Percentiles rank a stretch among this genome's conserved stretches.
Evolutionary conservation across 2,329 filamentous ascomycete species (phyloP).

Genomic region (Boeremia exigua): DNA sequence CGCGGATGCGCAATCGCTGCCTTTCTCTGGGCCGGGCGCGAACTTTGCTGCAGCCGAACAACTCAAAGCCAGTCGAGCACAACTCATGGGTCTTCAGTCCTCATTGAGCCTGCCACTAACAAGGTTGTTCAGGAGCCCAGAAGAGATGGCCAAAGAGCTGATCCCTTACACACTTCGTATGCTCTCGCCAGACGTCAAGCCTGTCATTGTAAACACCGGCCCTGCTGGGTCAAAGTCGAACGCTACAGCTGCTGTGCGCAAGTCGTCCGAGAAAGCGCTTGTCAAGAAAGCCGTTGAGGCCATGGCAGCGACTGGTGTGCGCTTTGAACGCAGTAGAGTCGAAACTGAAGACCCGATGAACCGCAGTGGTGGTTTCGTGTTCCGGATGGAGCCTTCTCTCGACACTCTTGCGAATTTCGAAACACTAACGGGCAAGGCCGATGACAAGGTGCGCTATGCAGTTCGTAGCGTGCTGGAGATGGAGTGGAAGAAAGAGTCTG

Average conservation of each 20-base stretch:
- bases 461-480: conserved; percentile 92
- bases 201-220: conserved; percentile 77
- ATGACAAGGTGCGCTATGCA: conserved; percentile 83
- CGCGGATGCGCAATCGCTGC: conserved; percentile 59
- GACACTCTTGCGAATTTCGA: conserved; percentile 79
- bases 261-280: conserved; percentile 81
- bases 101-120: conserved; percentile 74
- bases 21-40: conserved; percentile 82
- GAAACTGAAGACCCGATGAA: conserved; percentile 66
- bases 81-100: conserved; percentile 75
- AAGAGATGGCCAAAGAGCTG: conserved; percentile 80
- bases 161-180: conserved; percentile 85
- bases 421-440: conserved; percentile 64
- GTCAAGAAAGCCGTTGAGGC: conserved; percentile 80
- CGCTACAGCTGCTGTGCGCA: conserved; percentile 82
- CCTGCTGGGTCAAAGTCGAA: conserved; percentile 46
- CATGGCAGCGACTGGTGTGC: conserved; percentile 81
- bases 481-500: conserved; percentile 78
- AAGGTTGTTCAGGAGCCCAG: conserved; percentile 78
- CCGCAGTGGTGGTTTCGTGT: conserved; percentile 72
- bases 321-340: conserved; percentile 79
- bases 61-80: conserved; percentile 76
- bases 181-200: conserved; percentile 87
- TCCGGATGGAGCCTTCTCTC: conserved; percentile 92
- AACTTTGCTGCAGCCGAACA: conserved; percentile 83